Conservation (phyloP, 805 yeast species). For the Kluyveromyces wickerhamii region DNA sequence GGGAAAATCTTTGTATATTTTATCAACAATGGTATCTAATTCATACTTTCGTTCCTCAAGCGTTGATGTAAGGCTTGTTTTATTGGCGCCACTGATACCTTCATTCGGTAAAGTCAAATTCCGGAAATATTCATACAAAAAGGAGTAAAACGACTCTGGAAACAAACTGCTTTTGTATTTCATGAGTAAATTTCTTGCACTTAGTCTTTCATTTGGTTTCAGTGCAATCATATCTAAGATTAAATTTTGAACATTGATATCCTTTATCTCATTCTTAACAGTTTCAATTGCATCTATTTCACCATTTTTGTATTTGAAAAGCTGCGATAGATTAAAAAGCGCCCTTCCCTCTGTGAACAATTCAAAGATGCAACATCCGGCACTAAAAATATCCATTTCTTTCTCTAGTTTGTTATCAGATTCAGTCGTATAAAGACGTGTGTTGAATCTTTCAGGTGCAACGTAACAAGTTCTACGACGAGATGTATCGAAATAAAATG, state of each 20-base stretch:
- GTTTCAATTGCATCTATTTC: constrained; percentile 48
- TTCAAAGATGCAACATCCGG: constrained; percentile 89
- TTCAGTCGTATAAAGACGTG: constrained; percentile 12
- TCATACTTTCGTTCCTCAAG: constrained; percentile 14
- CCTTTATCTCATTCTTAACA: constrained; percentile 36
- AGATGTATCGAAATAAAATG: constrained; percentile 88
- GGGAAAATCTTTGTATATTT: constrained; percentile 52
- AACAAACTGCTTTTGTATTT: constrained; percentile 46
- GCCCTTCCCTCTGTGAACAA: constrained; percentile 81
- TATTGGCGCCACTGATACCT: constrained; percentile 15
- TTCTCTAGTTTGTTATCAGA: constrained; percentile 33
- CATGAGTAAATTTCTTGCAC: constrained; percentile 46
- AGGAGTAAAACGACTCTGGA: constrained; percentile 61
- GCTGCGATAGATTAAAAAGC: constrained; percentile 75
- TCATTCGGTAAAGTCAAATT: constrained; percentile 27
- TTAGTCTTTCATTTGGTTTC: constrained; percentile 52
- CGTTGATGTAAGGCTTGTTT: constrained; percentile 11
- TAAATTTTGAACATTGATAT: constrained; percentile 43
- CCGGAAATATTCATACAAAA: constrained; percentile 60
- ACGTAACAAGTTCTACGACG: constrained; percentile 80
- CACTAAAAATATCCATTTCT: constrained; percentile 74
- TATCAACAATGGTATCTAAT: constrained; percentile 35
- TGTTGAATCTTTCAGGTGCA: constrained; percentile 84
- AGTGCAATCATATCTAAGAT: constrained; percentile 55
- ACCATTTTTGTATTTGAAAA: constrained; percentile 70